phyloP scores from a whole-genome alignment of 768 basidiomycete genomes.

The Mycena leptocephala region DNA sequence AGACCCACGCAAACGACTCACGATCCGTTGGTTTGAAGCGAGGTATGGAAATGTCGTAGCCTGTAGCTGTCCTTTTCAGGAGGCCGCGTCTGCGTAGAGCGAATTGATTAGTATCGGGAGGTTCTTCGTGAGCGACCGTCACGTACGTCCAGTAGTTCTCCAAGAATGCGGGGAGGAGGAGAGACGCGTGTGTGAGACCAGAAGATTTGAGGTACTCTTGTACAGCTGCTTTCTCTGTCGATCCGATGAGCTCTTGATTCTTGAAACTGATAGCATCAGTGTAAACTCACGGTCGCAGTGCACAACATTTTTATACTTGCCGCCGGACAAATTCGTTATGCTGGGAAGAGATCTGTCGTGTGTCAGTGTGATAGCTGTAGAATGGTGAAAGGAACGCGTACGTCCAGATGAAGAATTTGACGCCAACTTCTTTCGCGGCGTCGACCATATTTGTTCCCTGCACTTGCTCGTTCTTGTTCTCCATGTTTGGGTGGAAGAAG shows the following conservation, averaged over 20 bases:
- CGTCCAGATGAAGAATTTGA: conserved; percentile 16
- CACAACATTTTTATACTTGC: conserved; percentile 6
- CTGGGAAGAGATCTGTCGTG: background rate
- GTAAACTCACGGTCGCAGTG: too few species aligned
- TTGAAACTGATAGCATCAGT: too few species aligned
- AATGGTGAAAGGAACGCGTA: background rate
- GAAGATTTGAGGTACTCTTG: background rate
- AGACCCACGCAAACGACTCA: background rate
- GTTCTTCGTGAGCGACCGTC: too few species aligned
- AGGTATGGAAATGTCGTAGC: background rate
- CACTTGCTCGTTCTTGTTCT: background rate
- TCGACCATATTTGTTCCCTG: conserved; percentile 5
- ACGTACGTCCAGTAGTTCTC: too few species aligned
- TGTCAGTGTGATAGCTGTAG: background rate
- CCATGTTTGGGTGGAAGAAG: background rate
- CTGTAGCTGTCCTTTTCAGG: background rate
- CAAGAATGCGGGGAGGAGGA: conserved; percentile 14
- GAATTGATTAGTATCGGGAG: too few species aligned
- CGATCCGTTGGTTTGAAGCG: background rate
- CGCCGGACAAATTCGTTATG: background rate
- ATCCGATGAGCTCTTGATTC: conserved; percentile 1
- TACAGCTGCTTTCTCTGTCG: background rate
- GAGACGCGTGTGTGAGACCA: conserved; percentile 1
- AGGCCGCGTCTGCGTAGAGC: background rate
- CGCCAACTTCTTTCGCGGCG: too few species aligned